Evolutionary conservation across 2,329 filamentous ascomycete species (phyloP).

Genomic region (Aspergillus fischeri): DNA sequence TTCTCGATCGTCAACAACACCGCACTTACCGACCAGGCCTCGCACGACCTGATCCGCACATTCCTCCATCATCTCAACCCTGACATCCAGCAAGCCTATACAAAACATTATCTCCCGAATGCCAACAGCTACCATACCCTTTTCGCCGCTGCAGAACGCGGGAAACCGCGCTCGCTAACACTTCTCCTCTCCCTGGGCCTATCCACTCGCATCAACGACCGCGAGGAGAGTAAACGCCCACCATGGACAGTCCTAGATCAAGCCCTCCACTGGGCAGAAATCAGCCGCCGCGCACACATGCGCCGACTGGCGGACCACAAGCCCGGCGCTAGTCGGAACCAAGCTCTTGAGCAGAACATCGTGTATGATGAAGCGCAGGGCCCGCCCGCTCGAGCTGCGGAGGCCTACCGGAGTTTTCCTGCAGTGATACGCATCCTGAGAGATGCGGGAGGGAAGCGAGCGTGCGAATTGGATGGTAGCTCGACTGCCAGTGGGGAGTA

Average conservation of each 20-base stretch:
- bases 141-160: constrained; percentile 13
- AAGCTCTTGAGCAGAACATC: constrained; percentile 12
- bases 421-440: constrained; percentile 16
- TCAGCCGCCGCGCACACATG: constrained; percentile 18
- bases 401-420: constrained; percentile 13
- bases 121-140: constrained; percentile 10
- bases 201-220: constrained; percentile 10
- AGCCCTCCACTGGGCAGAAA: constrained; percentile 15
- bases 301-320: constrained; percentile 15
- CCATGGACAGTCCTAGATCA: constrained; percentile 16
- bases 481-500: constrained; percentile 1
- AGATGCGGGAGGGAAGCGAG: constrained; percentile 15
- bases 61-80: constrained; percentile 13
- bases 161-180: constrained; percentile 10
- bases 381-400: constrained; percentile 14
- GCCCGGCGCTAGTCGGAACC: constrained; percentile 7
- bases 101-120: constrained; percentile 13
- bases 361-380: constrained; percentile 16
- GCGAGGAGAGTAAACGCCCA: not conserved
- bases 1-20: constrained; percentile 19
- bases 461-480: constrained; percentile 12
- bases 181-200: constrained; percentile 21
- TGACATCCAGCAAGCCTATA: constrained; percentile 11
- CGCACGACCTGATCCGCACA: constrained; percentile 17
- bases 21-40: constrained; percentile 16